phyloP scores from a whole-genome alignment of 2,329 filamentous ascomycete species.

The Exophiala sp. region DNA sequence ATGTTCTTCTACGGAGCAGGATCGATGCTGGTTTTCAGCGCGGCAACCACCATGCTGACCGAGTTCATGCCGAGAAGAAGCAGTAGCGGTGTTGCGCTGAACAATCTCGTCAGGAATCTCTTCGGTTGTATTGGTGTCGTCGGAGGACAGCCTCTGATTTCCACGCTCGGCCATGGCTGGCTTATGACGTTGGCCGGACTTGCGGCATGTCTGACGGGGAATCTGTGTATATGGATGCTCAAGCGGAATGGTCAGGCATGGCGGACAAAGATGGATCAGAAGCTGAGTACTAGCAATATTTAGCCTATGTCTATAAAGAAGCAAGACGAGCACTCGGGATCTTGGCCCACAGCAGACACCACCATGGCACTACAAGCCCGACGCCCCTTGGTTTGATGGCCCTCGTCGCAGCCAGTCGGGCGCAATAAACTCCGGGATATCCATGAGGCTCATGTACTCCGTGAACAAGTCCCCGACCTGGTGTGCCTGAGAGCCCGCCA shows the following conservation, averaged over 20 bases:
- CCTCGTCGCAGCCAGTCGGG: too few relatives aligned
- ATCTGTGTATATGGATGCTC: background rate
- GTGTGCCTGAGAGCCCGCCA: too few relatives aligned
- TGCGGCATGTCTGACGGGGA: background rate
- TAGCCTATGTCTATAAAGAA: too few relatives aligned
- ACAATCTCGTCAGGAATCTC: constrained; percentile 6
- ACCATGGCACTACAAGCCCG: too few relatives aligned
- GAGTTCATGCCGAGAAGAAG: constrained; percentile 70
- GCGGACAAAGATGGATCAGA: background rate
- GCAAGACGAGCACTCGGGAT: too few relatives aligned
- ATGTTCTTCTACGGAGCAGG: constrained; percentile 69
- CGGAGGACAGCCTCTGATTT: background rate
- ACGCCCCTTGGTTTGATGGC: too few relatives aligned
- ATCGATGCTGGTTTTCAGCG: constrained; percentile 69
- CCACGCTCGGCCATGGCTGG: background rate
- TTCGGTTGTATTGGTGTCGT: background rate
- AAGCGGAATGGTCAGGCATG: background rate
- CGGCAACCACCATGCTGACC: constrained; percentile 72
- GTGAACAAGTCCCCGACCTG: too few relatives aligned
- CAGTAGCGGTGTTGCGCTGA: constrained; percentile 61
- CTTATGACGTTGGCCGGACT: background rate
- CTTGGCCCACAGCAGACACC: too few relatives aligned
- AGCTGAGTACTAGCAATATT: too few relatives aligned
- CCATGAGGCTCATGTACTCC: too few relatives aligned
- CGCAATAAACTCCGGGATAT: too few relatives aligned